These are phyloP conservation scores for Kluyveromyces dobzhanskii DNA, from an alignment of 805 yeast genomes.

Conservation along the genomic window DNA sequence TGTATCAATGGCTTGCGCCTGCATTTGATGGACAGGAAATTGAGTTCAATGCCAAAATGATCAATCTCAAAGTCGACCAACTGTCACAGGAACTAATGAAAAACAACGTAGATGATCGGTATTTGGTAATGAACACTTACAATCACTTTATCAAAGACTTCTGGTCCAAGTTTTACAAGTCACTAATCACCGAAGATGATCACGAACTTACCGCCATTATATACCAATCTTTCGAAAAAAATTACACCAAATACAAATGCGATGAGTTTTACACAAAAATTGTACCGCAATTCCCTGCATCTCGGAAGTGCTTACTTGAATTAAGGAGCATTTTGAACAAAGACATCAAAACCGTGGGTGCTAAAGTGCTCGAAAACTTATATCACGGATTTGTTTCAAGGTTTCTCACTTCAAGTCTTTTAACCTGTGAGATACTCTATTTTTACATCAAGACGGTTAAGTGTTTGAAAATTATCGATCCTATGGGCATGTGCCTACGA, in stretches of 20 bases:
- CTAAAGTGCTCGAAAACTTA: slow-evolving; percentile 12
- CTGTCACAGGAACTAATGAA: slow-evolving; percentile 16
- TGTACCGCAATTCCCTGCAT: slow-evolving; percentile 43
- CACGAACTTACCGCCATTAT: slow-evolving; percentile 20
- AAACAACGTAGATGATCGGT: slow-evolving; percentile 14
- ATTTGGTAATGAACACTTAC: slow-evolving; percentile 21
- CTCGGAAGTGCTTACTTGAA: slow-evolving; percentile 50
- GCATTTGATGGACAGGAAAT: slow-evolving; percentile 11
- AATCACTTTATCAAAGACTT: slow-evolving; percentile 19
- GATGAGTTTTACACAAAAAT: slow-evolving; percentile 50
- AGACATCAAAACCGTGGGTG: slow-evolving; percentile 22
- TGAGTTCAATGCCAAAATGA: slow-evolving; percentile 15
- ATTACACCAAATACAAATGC: slow-evolving; percentile 35
- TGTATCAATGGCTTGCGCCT: slow-evolving; percentile 20
- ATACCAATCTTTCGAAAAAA: slow-evolving; percentile 19
- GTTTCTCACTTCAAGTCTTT: slow-evolving; percentile 71
- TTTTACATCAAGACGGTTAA: slow-evolving; percentile 65
- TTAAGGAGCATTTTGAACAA: slow-evolving; percentile 41
- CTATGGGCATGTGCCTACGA: slow-evolving; percentile 75
- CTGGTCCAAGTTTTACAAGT: slow-evolving; percentile 19
- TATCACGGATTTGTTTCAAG: slow-evolving; percentile 13
- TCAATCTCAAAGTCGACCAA: slow-evolving; percentile 14
- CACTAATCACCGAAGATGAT: slow-evolving; percentile 21
- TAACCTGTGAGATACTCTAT: slow-evolving; percentile 63
- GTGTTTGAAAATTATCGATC: slow-evolving; percentile 71